These are phyloP conservation scores for Torulaspora quercuum DNA, from an alignment of 805 yeast species.

Conservation along the genomic window DNA sequence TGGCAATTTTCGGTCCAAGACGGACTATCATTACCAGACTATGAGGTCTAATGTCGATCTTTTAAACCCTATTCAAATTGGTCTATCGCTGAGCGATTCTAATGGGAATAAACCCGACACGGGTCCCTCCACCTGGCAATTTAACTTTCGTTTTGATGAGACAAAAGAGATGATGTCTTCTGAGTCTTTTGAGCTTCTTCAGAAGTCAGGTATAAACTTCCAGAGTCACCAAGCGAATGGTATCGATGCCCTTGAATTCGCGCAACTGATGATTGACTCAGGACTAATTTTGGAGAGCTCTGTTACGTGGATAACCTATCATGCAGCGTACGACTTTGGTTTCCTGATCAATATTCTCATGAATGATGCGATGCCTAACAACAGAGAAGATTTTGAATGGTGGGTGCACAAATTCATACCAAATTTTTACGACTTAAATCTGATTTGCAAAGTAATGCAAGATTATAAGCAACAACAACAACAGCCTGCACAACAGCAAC, in stretches of 20 bases:
- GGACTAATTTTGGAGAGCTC: slow-evolving; percentile 69
- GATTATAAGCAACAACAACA: slow-evolving; percentile 28
- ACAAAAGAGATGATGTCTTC: slow-evolving; percentile 78
- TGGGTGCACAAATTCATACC: slow-evolving; percentile 76
- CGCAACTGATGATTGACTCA: slow-evolving; percentile 78
- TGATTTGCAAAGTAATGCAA: slow-evolving; percentile 38
- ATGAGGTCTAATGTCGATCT: slow-evolving; percentile 88
- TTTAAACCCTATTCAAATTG: slow-evolving; percentile 79
- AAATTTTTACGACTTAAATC: slow-evolving; percentile 76
- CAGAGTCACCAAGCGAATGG: slow-evolving; percentile 71
- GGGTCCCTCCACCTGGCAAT: slow-evolving; percentile 87
- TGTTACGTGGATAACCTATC: slow-evolving; percentile 87
- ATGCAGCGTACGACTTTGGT: slow-evolving; percentile 93
- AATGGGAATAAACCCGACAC: slow-evolving; percentile 66
- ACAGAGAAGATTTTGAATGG: slow-evolving; percentile 71
- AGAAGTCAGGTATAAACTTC: slow-evolving; percentile 81
- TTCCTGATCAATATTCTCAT: slow-evolving; percentile 74
- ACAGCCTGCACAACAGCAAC: slow-evolving; percentile 20
- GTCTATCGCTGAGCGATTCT: slow-evolving; percentile 67
- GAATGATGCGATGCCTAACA: slow-evolving; percentile 73
- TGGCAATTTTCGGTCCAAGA: slow-evolving; percentile 83
- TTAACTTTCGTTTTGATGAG: slow-evolving; percentile 81
- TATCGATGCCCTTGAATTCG: slow-evolving; percentile 72
- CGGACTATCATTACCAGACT: slow-evolving; percentile 95
- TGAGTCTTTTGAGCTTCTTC: slow-evolving; percentile 75